Percentiles rank a stretch among this genome's conserved stretches.
phyloP scores from a whole-genome alignment of 163 green algal genomes.

The Trebouxiophyceae sp. region DNA sequence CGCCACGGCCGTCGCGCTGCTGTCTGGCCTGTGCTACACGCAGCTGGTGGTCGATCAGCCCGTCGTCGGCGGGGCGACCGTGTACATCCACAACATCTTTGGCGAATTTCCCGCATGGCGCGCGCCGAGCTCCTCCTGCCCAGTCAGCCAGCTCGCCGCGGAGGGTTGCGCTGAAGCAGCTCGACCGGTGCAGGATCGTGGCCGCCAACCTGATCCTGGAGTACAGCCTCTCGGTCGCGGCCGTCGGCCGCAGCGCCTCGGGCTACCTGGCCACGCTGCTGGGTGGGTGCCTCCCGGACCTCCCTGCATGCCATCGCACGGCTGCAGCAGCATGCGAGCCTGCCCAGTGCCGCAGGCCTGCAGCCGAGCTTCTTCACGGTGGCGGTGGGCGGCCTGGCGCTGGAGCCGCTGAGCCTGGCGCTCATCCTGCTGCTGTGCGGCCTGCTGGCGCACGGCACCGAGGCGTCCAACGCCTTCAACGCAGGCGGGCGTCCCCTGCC shows the following conservation, averaged over 20 bases:
- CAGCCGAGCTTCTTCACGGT: constrained; percentile 22
- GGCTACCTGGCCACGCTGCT: constrained; percentile 61
- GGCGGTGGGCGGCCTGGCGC: constrained; percentile 20
- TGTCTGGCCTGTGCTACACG: constrained; percentile 69
- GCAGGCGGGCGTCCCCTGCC: constrained; percentile 4
- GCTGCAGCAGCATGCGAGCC: too few species aligned
- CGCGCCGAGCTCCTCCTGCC: background rate
- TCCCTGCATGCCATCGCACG: too few species aligned
- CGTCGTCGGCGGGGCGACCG: constrained; percentile 65
- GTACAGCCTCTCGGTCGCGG: constrained; percentile 59
- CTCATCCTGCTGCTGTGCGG: constrained; percentile 32
- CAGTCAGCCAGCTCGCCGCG: background rate
- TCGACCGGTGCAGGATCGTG: constrained; percentile 45
- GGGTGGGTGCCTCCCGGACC: too few species aligned
- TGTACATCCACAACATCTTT: constrained; percentile 61
- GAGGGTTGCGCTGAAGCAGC: constrained; percentile 1
- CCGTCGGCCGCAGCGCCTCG: constrained; percentile 66
- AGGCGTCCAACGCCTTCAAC: constrained; percentile 52
- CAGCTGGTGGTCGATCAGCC: constrained; percentile 68
- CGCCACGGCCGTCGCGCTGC: constrained; percentile 46
- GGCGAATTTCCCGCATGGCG: constrained; percentile 69
- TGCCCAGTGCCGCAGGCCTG: too few species aligned
- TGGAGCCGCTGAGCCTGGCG: constrained; percentile 30
- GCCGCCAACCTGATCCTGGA: constrained; percentile 70
- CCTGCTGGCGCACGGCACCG: constrained; percentile 53